phyloP scores from a whole-genome alignment of 2,329 filamentous ascomycete genomes.

The Penicillium hesseltinei region DNA sequence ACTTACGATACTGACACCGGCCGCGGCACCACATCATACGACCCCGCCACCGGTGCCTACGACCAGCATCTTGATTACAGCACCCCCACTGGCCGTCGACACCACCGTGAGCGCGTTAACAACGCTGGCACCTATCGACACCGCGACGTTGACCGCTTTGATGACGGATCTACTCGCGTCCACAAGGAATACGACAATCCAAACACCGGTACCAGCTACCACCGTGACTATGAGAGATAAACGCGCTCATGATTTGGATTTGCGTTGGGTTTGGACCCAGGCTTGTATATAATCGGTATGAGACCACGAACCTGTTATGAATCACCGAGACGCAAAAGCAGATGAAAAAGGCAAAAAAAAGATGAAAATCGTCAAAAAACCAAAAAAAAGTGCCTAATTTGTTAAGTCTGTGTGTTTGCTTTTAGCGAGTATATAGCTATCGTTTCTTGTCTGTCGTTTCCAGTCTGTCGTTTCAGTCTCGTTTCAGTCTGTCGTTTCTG shows the following conservation, averaged over 20 bases:
- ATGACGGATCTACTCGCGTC: slow-evolving; percentile 31
- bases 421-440: slow-evolving; percentile 7
- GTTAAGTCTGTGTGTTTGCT: not conserved
- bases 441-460: not conserved
- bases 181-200: slow-evolving; percentile 36
- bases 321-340: slow-evolving; percentile 6
- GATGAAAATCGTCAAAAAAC: not conserved
- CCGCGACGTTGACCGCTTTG: slow-evolving; percentile 32
- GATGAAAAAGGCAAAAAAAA: slow-evolving; percentile 10
- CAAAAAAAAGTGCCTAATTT: not conserved
- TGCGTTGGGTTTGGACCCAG: slow-evolving; percentile 7
- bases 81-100: slow-evolving; percentile 24
- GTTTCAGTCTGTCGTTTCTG: not conserved
- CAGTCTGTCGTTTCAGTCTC: not conserved
- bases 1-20: slow-evolving; percentile 25
- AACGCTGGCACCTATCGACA: slow-evolving; percentile 32
- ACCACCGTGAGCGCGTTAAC: slow-evolving; percentile 35
- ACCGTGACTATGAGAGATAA: slow-evolving; percentile 32
- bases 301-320: slow-evolving; percentile 7
- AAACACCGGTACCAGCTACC: slow-evolving; percentile 35
- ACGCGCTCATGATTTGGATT: not conserved
- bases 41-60: slow-evolving; percentile 30
- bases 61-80: slow-evolving; percentile 37
- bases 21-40: slow-evolving; percentile 28
- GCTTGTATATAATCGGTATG: slow-evolving; percentile 14